Conservation (phyloP, 2,329 filamentous ascomycete species). For the Metarhizium rileyi region DNA sequence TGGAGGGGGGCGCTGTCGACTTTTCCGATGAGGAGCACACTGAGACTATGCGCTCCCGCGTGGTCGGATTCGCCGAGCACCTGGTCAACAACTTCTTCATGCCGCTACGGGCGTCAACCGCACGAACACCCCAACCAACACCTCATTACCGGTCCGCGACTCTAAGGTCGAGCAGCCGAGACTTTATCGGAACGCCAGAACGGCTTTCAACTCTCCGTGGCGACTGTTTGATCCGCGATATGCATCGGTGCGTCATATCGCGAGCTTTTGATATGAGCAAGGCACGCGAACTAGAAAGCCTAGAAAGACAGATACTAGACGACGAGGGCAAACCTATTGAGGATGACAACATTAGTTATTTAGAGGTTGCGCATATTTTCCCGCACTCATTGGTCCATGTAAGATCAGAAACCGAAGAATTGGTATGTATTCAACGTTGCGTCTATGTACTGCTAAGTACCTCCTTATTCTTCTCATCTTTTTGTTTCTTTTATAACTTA, state of each 20-base stretch:
- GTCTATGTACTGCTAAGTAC: too few relatives aligned
- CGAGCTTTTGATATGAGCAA: not conserved
- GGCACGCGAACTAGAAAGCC: not conserved
- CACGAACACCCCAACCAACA: not conserved
- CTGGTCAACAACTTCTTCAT: not conserved
- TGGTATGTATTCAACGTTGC: conserved; percentile 2
- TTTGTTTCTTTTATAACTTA: too few relatives aligned
- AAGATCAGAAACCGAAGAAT: not conserved
- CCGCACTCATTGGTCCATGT: conserved; percentile 2
- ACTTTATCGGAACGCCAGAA: not conserved
- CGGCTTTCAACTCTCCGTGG: not conserved
- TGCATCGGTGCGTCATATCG: not conserved
- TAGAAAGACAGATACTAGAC: not conserved
- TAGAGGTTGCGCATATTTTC: conserved; percentile 7
- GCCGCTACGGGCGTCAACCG: not conserved
- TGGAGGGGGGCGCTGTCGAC: not conserved
- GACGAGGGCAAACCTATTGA: not conserved
- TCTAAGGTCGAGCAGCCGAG: not conserved
- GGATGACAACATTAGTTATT: not conserved
- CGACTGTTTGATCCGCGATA: not conserved
- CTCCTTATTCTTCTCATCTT: too few relatives aligned
- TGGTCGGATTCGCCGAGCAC: not conserved
- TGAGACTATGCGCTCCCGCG: not conserved
- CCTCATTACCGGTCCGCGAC: not conserved
- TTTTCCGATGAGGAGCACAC: not conserved